These are phyloP conservation scores for Adansonia rubrostipa DNA, from an alignment of 441 rosid species.

Conservation along the genomic window DNA sequence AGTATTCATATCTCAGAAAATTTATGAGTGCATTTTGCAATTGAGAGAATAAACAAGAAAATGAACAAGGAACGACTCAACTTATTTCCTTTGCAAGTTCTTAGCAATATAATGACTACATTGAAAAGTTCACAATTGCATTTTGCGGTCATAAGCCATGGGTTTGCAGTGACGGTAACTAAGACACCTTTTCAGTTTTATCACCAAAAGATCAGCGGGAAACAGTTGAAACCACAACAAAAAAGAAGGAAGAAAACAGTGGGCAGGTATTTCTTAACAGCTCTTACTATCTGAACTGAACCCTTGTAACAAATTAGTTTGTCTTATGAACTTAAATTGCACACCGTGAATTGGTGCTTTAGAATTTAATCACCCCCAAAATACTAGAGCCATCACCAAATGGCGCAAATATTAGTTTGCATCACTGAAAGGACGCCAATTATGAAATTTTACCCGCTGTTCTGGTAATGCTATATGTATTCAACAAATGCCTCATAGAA, in stretches of 20 bases:
- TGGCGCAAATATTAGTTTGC: background rate
- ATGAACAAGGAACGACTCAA: background rate
- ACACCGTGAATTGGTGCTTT: background rate
- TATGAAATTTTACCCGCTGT: background rate
- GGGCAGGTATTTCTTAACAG: background rate
- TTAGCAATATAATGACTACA: too few species aligned
- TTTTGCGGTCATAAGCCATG: background rate
- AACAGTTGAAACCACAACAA: background rate
- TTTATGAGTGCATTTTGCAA: background rate
- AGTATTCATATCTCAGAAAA: background rate
- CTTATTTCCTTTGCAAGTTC: background rate
- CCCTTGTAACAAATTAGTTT: background rate
- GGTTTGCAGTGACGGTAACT: background rate
- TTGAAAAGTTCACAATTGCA: background rate
- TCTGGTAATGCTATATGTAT: background rate
- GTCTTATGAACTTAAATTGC: background rate
- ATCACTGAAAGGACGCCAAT: background rate
- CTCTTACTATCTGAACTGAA: background rate
- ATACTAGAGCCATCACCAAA: background rate
- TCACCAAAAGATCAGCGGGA: background rate
- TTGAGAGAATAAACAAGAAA: conserved; percentile 6
- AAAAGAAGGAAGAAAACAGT: background rate
- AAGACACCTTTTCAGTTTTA: background rate
- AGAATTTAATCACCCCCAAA: background rate
- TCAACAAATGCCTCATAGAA: background rate